These are phyloP conservation scores for Medicago arabica DNA, from an alignment of 306 rosid genomes.

Conservation along the genomic window DNA sequence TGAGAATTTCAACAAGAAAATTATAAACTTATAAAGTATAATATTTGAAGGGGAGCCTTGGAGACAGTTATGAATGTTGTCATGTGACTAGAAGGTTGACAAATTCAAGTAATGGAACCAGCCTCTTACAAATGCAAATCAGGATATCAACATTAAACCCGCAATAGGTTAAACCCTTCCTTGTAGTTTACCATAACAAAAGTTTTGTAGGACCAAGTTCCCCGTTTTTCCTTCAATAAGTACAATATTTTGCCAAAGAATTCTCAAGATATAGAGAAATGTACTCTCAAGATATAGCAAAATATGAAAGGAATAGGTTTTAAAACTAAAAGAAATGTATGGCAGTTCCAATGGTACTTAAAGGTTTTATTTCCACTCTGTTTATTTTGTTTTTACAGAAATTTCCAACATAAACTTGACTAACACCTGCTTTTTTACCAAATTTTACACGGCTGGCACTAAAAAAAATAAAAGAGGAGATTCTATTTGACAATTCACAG, in stretches of 20 bases:
- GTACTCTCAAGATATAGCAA: not conserved
- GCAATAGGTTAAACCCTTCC: not conserved
- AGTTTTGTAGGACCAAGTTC: not conserved
- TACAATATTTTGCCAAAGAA: conserved; percentile 13
- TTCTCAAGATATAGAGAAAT: conserved; percentile 4
- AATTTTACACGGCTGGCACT: not conserved
- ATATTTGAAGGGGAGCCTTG: conserved; percentile 9
- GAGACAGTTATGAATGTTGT: not conserved
- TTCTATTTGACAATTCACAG: not conserved
- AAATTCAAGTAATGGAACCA: not conserved
- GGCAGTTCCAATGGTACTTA: not conserved
- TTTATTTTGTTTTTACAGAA: not conserved
- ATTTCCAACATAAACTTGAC: not conserved
- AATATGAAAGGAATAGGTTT: not conserved
- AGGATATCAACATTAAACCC: not conserved
- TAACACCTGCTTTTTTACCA: not conserved
- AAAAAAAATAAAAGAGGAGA: not conserved
- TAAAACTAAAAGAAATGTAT: not conserved
- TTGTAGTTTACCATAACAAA: not conserved
- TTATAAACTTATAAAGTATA: not conserved
- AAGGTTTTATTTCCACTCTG: not conserved
- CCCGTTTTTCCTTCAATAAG: not conserved
- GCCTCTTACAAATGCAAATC: conserved; percentile 5
- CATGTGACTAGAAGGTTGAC: not conserved
- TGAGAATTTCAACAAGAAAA: conserved; percentile 32